Conservation (phyloP, 805 yeast genomes). For the Zygotorulaspora florentina region DNA sequence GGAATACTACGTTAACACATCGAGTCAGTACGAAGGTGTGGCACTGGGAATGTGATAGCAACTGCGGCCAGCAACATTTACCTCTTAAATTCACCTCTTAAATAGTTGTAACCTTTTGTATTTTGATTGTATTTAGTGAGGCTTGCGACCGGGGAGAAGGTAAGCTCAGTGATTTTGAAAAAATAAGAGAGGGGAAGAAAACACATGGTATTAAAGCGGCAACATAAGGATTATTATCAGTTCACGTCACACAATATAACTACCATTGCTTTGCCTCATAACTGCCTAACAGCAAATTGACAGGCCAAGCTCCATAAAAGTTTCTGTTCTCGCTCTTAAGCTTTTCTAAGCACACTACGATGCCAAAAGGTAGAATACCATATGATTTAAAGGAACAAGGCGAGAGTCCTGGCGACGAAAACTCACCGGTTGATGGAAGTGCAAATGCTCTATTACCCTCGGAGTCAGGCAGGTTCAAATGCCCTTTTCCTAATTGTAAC, state of each 20-base stretch:
- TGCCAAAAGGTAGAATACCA: not conserved
- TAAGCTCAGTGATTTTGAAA: too few relatives aligned
- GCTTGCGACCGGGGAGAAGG: not conserved
- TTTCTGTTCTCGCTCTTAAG: not conserved
- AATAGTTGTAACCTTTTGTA: not conserved
- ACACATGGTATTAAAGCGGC: not conserved
- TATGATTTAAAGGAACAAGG: not conserved
- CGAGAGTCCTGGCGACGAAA: not conserved
- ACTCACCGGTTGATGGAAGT: not conserved
- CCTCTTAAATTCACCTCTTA: too few relatives aligned
- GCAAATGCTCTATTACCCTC: not conserved
- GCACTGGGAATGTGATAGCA: conserved; percentile 29
- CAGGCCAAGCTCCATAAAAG: too few relatives aligned
- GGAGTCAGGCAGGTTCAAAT: conserved; percentile 31
- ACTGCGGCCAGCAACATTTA: not conserved
- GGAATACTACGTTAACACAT: conserved; percentile 29
- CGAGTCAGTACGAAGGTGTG: conserved; percentile 36
- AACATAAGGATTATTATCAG: not conserved
- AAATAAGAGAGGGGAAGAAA: not conserved
- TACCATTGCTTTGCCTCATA: too few relatives aligned
- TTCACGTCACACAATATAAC: too few relatives aligned
- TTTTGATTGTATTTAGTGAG: not conserved
- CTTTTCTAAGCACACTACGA: not conserved
- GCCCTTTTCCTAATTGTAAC: conserved; percentile 48
- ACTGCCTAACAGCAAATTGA: too few relatives aligned